phyloP scores from a whole-genome alignment of 139 green algal species.

The Pseudopediastrum boryanum region DNA sequence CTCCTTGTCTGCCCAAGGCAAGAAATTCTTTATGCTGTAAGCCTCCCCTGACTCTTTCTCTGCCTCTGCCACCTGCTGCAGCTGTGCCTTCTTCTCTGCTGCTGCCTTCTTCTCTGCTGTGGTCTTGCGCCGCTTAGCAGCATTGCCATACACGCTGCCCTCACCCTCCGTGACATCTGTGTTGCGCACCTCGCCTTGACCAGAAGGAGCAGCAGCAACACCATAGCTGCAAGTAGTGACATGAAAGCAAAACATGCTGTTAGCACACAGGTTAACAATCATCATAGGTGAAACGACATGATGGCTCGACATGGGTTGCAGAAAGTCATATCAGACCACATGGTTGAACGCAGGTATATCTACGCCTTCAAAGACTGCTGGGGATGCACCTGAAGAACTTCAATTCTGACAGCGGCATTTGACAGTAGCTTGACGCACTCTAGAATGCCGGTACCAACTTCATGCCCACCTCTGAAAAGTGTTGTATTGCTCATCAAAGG shows the following conservation, averaged over 20 bases:
- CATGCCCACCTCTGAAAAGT: slow-evolving; percentile 66
- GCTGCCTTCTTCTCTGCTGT: slow-evolving; percentile 54
- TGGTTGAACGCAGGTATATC: no score
- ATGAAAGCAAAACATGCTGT: no score
- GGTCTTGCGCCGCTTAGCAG: slow-evolving; percentile 66
- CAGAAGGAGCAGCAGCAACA: slow-evolving; percentile 40
- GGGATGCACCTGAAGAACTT: no score
- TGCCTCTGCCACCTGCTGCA: slow-evolving; percentile 21
- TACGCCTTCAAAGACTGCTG: no score
- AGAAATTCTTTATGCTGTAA: slow-evolving; percentile 57
- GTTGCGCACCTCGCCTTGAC: slow-evolving; percentile 53
- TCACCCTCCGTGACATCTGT: slow-evolving; percentile 31
- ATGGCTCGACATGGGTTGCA: no score
- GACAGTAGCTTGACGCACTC: no score
- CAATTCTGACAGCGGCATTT: no score
- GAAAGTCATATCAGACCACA: no score
- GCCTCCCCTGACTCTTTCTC: slow-evolving; percentile 46
- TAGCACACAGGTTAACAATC: no score
- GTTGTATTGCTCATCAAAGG: slow-evolving; percentile 94
- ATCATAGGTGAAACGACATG: no score
- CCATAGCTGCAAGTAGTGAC: slow-evolving; percentile 39
- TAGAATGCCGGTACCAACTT: neutral
- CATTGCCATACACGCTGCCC: slow-evolving; percentile 13
- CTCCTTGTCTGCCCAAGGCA: slow-evolving; percentile 86
- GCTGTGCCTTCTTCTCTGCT: slow-evolving; percentile 32